Base-by-base conservation (phyloP, 2,329 filamentous ascomycete species). In the Sporothrix brasiliensis region DNA sequence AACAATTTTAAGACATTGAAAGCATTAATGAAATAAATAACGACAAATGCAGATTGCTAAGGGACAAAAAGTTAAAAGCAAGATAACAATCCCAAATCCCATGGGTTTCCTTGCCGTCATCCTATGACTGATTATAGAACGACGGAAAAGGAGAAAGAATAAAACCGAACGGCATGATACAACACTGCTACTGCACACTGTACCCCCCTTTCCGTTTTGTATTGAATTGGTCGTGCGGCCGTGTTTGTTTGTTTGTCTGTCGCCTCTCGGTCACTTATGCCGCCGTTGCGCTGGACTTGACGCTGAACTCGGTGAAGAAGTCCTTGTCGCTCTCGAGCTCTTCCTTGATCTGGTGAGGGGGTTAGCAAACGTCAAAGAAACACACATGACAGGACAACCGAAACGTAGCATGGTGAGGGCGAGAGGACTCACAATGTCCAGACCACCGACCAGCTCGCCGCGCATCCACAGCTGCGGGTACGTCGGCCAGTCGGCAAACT, bases 401-500 rank as follows among this genome's bases (percentile, higher is more conserved):
- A 14, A 2, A 44, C 41, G 41, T 58, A 44, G 54, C 21, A 21
- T 10, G 4, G 56, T 0, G 1, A 16, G 4, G 3, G 4, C 9
- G 21, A 4, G 19, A 19, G 61, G 27, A 53, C 93, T 85, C 84
- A 97, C 94, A 81, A 99, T 99, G 80, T 99, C 95, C 76, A 99
- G 82, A 1, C 95, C 95, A 71, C 95, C 94, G 27, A 98, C 91
- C 66, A 99, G 83, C 79, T 97, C 93, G 16, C 95, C 94, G 72
- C 90, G 88, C 14, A 97, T 88, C 89, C 94, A 99, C 73, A 99
- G 83, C 81, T 99, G 95, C 24, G 95, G 95, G 81, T 93, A 99
- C 0, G 95, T 99, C 11, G 95, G 95, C 95, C 95, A 99, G 73
- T 98, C 95, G n/a, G 93, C 93, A 79, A 89, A 98, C 81, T 95